Conservation (phyloP, 768 basidiomycete genomes). For the Tephrocybe sp. region DNA sequence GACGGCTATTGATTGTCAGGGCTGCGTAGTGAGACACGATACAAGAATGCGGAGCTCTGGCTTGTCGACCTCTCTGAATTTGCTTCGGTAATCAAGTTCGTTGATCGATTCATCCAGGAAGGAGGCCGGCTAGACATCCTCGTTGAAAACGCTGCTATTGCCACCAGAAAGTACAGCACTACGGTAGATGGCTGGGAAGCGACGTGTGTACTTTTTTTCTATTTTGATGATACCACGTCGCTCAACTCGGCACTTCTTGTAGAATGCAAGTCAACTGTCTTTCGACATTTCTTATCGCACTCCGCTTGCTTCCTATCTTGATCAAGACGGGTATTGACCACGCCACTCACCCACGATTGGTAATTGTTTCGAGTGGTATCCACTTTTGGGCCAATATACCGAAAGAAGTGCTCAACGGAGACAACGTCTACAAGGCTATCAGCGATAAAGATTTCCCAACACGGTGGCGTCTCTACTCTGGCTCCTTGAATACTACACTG, state of each 20-base stretch:
- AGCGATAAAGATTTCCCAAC: too few relatives aligned
- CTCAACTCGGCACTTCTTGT: too few relatives aligned
- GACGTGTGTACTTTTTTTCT: conserved; percentile 33
- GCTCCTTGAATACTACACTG: too few relatives aligned
- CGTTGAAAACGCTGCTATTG: conserved; percentile 40
- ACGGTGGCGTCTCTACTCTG: too few relatives aligned
- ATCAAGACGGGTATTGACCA: conserved; percentile 31
- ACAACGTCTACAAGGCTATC: background rate
- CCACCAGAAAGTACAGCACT: conserved; percentile 13
- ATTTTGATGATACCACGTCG: too few relatives aligned
- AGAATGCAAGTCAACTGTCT: conserved; percentile 50
- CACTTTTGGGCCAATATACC: conserved; percentile 30
- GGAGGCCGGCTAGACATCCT: conserved; percentile 39
- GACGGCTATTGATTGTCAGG: conserved; percentile 13
- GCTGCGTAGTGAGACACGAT: conserved; percentile 30
- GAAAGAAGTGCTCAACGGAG: conserved; percentile 19
- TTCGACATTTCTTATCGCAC: conserved; percentile 33
- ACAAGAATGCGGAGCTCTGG: conserved; percentile 33
- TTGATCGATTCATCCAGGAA: conserved; percentile 28
- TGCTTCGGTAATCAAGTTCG: conserved; percentile 37
- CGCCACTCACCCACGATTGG: conserved; percentile 31
- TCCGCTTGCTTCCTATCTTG: conserved; percentile 43
- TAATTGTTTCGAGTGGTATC: conserved; percentile 40
- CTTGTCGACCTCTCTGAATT: conserved; percentile 39
- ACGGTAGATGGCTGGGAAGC: conserved; percentile 47